Evolutionary conservation across 148 eudicot genomes (phyloP), one percentile per base, ranked within the genome.

Genomic region (Nyssa sinensis): DNA sequence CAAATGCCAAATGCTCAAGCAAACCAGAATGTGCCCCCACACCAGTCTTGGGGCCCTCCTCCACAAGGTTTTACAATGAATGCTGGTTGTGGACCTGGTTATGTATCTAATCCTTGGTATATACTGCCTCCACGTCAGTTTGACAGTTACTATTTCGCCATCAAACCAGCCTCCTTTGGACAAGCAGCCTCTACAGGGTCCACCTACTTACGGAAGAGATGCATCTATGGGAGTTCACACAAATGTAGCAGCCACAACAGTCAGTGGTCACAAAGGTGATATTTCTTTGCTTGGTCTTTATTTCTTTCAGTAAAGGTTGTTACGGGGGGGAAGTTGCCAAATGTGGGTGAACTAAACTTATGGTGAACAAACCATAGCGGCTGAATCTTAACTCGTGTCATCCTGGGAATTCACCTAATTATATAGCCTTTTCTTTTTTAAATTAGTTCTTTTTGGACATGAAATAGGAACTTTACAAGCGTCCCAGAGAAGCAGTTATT

Each of bases 181-280:
- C 44, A 76, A 78, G 76, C 82, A 71, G 37, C 82, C 82, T 67
- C 89, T 75, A 44, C 64, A 62, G 55, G 81, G 82, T 23, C 84
- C 78, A 53, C 82, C 81, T 77, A 35, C 79, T 70, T 80, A 75
- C 74, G 86, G 84, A 60, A 81, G 86, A 74, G 89, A 77, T 55
- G 60, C 72, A 11, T 35, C 82, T 23, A 47, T 74, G 37, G 84
- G 84, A 37, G 69, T 76, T 70, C 78, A 77, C 14, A 49, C 76
- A 67, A 77, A 37, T 66, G 70, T 74, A 53, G n/a, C 89, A 75
- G 65, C 72, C 82, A 63, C 84, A 81, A 61, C 84, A 70, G 71
- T 80, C 86, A 41, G 76, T 86, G 60, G 84, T 86, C n/a, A 60
- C 84, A 67, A 86, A 86, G 89, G 86, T 86, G 49, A 14, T 62